These are phyloP conservation scores for Aspergillus tamarii DNA, from an alignment of 2,329 filamentous ascomycete genomes.

Conservation along the genomic window DNA sequence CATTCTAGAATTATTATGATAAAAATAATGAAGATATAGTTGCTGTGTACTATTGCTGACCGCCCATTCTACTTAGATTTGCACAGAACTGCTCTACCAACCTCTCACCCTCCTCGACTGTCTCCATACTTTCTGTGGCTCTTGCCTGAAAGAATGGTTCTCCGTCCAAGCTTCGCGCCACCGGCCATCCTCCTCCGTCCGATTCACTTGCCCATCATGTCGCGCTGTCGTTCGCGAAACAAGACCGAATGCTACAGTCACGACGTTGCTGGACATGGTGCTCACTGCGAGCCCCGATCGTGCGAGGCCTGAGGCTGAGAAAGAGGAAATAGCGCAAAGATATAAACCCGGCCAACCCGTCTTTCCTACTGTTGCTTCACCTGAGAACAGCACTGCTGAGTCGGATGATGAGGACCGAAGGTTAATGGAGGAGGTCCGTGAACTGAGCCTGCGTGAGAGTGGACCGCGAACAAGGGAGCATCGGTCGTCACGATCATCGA, in stretches of 20 bases:
- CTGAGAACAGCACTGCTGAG: constrained; percentile 41
- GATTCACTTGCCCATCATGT: constrained; percentile 91
- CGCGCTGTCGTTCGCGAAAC: constrained; percentile 84
- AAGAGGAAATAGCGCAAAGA: constrained; percentile 71
- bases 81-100: constrained; percentile 91
- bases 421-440: constrained; percentile 71
- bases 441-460: constrained; percentile 67
- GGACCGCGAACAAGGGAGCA: constrained; percentile 29
- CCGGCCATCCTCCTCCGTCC: constrained; percentile 52
- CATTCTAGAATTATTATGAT: not conserved
- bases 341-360: constrained; percentile 85
- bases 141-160: constrained; percentile 97
- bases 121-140: constrained; percentile 93
- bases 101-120: constrained; percentile 90
- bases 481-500: constrained; percentile 27
- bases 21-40: not conserved
- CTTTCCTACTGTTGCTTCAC: constrained; percentile 60
- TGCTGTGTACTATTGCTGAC: constrained; percentile 4
- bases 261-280: constrained; percentile 86
- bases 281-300: constrained; percentile 77
- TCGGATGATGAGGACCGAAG: constrained; percentile 67
- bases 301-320: constrained; percentile 71
- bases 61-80: constrained; percentile 66
- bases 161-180: constrained; percentile 68
- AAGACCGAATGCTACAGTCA: constrained; percentile 86